phyloP scores from a whole-genome alignment of 768 basidiomycete species.

The Xanthoconium stramineum region DNA sequence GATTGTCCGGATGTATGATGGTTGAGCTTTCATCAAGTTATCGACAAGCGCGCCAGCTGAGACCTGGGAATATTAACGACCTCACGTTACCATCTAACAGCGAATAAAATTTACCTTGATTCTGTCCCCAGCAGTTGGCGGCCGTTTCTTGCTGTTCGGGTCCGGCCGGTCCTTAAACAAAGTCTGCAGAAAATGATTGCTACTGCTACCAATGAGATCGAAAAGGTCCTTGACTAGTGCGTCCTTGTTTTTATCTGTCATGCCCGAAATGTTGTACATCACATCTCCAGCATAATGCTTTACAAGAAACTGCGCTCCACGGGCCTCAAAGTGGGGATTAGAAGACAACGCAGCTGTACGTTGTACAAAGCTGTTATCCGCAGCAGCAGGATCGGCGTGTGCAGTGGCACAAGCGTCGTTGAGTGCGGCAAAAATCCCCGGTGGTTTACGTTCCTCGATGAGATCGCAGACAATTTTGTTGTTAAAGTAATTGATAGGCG shows the following conservation, averaged over 20 bases:
- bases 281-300: constrained; percentile 98
- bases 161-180: constrained; percentile 95
- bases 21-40: constrained; percentile 95
- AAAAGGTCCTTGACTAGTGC: constrained; percentile 91
- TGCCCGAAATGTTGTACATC: constrained; percentile 94
- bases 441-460: constrained; percentile 94
- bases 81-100: not conserved
- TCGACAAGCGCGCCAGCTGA: constrained; percentile 97
- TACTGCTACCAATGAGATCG: constrained; percentile 78
- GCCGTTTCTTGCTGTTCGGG: constrained; percentile 95
- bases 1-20: constrained; percentile 98
- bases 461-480: constrained; percentile 98
- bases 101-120: constrained; percentile 65
- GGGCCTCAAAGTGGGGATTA: constrained; percentile 92
- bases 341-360: constrained; percentile 75
- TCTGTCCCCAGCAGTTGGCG: constrained; percentile 95
- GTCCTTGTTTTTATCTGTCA: constrained; percentile 99
- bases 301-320: constrained; percentile 92
- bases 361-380: constrained; percentile 96
- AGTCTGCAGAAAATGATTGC: constrained; percentile 81
- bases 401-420: constrained; percentile 99
- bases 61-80: constrained; percentile 38
- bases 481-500: constrained; percentile 98
- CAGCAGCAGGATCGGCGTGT: constrained; percentile 93
- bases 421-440: constrained; percentile 95